Conservation (phyloP, 495 filamentous ascomycete genomes). For the Podospora fimiseda region DNA sequence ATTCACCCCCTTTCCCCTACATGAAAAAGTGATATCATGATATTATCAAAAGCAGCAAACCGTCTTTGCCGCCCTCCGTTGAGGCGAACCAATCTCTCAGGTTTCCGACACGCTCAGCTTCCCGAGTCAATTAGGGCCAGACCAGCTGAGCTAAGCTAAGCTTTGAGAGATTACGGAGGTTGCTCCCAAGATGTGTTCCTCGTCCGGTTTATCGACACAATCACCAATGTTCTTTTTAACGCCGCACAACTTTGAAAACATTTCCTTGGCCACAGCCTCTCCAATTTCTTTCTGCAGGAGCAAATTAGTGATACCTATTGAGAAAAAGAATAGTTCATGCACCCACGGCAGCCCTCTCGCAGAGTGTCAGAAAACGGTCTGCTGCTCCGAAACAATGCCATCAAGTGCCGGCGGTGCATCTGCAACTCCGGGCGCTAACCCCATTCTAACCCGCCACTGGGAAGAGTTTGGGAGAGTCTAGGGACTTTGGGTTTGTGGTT, state of each 20-base stretch:
- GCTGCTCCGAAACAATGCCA: background rate
- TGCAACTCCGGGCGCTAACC: slow-evolving; percentile 1
- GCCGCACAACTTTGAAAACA: background rate
- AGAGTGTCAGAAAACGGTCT: background rate
- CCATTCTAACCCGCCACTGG: background rate
- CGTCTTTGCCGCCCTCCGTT: background rate
- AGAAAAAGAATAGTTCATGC: background rate
- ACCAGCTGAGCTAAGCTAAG: background rate
- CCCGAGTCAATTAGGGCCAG: background rate
- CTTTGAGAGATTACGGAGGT: background rate
- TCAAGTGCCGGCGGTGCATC: slow-evolving; percentile 3
- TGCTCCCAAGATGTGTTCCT: background rate
- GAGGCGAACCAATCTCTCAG: background rate
- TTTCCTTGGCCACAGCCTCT: background rate
- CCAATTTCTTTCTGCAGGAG: background rate
- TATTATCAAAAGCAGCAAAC: too few species aligned
- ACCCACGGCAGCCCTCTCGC: background rate
- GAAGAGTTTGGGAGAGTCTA: background rate
- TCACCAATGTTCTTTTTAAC: background rate
- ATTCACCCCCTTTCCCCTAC: background rate
- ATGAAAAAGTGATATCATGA: background rate
- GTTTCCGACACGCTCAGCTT: background rate
- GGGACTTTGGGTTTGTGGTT: background rate
- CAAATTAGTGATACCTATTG: background rate
- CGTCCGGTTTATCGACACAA: background rate